Evolutionary conservation across 1,284 basidiomycete species (phyloP).

Genomic region (Sporisorium scitamineum): DNA sequence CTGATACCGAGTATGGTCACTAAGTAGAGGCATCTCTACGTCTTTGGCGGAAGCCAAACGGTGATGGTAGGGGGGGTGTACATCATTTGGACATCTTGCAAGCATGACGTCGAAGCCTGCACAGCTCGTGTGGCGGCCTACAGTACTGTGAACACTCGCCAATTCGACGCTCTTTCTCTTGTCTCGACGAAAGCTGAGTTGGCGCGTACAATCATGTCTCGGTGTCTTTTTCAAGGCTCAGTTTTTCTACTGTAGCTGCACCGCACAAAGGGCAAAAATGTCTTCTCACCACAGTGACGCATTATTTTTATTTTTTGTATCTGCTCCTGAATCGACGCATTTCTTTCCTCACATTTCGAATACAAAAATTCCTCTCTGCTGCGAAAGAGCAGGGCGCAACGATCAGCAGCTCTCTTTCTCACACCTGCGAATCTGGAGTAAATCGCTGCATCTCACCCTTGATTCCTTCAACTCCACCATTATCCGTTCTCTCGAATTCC

Average conservation of each 20-base stretch:
- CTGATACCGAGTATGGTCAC: no score
- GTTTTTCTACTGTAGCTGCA: not conserved
- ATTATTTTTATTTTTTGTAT: not conserved
- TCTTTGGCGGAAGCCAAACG: no score
- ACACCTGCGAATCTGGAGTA: not conserved
- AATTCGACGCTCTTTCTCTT: not conserved
- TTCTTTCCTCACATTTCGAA: not conserved
- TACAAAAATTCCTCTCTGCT: slow-evolving; percentile 1
- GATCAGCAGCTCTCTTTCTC: not conserved
- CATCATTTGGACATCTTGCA: no score
- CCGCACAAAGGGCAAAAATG: not conserved
- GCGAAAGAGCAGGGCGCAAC: no score
- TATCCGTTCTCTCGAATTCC: slow-evolving; percentile 6
- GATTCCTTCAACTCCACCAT: not conserved
- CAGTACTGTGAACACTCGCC: no score
- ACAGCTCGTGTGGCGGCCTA: not conserved
- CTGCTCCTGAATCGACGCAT: not conserved
- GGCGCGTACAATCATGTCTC: not conserved
- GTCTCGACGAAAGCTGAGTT: not conserved
- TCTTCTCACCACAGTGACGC: not conserved
- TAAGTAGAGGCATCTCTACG: no score
- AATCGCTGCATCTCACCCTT: not conserved
- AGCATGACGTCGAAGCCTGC: not conserved
- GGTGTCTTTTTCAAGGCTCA: not conserved
- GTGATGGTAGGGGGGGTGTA: no score